Evolutionary conservation across 495 filamentous ascomycete genomes (phyloP), one percentile per base, ranked within the genome.

Genomic region (Hyaloscypha variabilis): DNA sequence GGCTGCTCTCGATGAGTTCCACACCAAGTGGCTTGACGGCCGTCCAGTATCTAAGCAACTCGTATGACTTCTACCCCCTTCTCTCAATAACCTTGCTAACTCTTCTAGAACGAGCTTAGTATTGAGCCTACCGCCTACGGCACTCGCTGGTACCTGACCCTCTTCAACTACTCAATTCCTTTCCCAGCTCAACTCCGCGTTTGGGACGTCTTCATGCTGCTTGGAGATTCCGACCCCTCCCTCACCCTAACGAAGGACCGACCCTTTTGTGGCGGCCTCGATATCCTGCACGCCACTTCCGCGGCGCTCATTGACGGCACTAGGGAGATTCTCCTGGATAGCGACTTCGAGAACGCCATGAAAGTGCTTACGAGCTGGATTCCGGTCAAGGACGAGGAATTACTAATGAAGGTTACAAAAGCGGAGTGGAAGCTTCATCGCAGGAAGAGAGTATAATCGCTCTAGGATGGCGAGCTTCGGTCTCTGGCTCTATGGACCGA

Each of bases 181-280:
- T 99, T 98, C 71, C 85, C 92, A 0, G 96, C 96, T 11, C 95
- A 99, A 73, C 90, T 99, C n/a, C 89, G 95, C 55, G 91, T 99
- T 6, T 99, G 95, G 95, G 95, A 99, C 71, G 92, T 96, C 1
- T 98, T 99, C 77, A 93, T 99, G 91, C 88, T 99, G 2, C 88
- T 99, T 26, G 95, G 95, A 52, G 94, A 96, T 69, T 79, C 64
- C n/a, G 69, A 74, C 19, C 59, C 52, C 17, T 67, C 70, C 1
- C 61, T 64, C 31, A 67, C 70, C 8, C 34, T 51, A 24, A 71
- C 53, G 28, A 26, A 46, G 29, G 60, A 68, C 25, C 76, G 75
- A 50, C 77, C 79, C 21, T 91, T 91, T 65, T 77, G 81, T 39
- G 85, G 85, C 60, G 89, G 92, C 31, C 82, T 99, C 8, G 93